These are phyloP conservation scores for Mycena belliarum DNA, from an alignment of 768 basidiomycete species.

Conservation along the genomic window DNA sequence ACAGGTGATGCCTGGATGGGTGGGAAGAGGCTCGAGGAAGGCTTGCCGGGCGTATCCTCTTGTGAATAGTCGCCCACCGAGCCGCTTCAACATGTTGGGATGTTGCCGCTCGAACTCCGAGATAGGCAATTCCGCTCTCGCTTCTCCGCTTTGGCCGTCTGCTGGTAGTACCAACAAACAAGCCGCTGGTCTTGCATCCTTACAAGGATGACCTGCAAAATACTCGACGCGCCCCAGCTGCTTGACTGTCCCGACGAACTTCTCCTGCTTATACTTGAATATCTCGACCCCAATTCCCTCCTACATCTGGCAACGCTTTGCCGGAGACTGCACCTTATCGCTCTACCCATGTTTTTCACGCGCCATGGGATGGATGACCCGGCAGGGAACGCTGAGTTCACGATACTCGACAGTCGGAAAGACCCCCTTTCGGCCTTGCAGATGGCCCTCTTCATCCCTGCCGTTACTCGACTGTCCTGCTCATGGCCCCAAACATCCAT, in stretches of 20 bases:
- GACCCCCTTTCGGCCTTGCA: constrained; percentile 16
- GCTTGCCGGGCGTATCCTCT: constrained; percentile 31
- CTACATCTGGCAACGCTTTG: constrained; percentile 14
- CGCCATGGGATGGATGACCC: constrained; percentile 11
- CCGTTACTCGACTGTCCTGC: constrained; percentile 10
- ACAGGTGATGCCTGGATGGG: constrained; percentile 66
- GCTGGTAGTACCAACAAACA: no score
- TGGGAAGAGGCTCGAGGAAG: constrained; percentile 52
- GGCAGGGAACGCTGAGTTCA: background rate
- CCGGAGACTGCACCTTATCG: constrained; percentile 12
- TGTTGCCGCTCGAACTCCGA: no score
- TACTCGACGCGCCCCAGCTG: no score
- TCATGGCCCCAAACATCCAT: constrained; percentile 7
- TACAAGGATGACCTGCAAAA: no score
- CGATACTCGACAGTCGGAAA: background rate
- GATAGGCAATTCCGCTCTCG: no score
- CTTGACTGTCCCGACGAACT: constrained; percentile 20
- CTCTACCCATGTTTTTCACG: constrained; percentile 11
- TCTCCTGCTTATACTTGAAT: constrained; percentile 9
- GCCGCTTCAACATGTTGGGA: background rate
- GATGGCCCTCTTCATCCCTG: constrained; percentile 12
- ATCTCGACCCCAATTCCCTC: constrained; percentile 5
- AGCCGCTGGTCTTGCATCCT: no score
- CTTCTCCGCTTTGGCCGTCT: no score
- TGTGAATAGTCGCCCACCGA: background rate